These are phyloP conservation scores for Sanghuangporus sanghuang DNA, from an alignment of 1,284 basidiomycete genomes.

Conservation along the genomic window DNA sequence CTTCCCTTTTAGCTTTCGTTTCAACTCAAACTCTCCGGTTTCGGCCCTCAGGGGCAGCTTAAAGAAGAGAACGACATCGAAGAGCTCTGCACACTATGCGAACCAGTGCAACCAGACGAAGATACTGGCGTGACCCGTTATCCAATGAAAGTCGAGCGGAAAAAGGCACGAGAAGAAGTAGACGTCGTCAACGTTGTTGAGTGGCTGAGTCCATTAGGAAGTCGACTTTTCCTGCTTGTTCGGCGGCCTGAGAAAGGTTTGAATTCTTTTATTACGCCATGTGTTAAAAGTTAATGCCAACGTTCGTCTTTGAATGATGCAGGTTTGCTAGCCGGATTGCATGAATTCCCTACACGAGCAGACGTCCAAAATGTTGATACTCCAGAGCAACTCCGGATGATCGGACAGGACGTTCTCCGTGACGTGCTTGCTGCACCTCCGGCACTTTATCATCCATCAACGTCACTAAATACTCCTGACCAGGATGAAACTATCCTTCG, in stretches of 20 bases:
- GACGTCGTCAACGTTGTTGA: conserved; percentile 85
- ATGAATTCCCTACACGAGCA: conserved; percentile 71
- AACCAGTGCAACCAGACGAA: conserved; percentile 42
- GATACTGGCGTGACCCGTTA: conserved; percentile 56
- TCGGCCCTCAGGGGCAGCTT: background rate
- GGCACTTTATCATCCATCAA: conserved; percentile 11
- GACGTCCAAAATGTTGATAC: conserved; percentile 25
- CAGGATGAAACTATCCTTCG: conserved; percentile 4
- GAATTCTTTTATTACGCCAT: background rate
- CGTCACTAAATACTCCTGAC: conserved; percentile 18
- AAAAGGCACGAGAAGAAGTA: conserved; percentile 80
- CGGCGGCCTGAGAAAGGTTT: conserved; percentile 80
- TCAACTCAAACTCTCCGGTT: background rate
- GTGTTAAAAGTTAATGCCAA: background rate
- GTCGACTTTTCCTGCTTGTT: conserved; percentile 67
- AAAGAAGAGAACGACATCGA: conserved; percentile 53
- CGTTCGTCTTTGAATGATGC: conserved; percentile 17
- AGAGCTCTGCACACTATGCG: conserved; percentile 70
- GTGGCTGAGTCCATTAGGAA: conserved; percentile 45
- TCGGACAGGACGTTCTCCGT: conserved; percentile 7
- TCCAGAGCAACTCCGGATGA: background rate
- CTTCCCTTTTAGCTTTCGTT: background rate
- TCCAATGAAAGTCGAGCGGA: conserved; percentile 85
- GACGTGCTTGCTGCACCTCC: conserved; percentile 21
- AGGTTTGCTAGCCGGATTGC: conserved; percentile 87